Conservation (phyloP, 2,329 filamentous ascomycete genomes). For the Leptographium flavum region DNA sequence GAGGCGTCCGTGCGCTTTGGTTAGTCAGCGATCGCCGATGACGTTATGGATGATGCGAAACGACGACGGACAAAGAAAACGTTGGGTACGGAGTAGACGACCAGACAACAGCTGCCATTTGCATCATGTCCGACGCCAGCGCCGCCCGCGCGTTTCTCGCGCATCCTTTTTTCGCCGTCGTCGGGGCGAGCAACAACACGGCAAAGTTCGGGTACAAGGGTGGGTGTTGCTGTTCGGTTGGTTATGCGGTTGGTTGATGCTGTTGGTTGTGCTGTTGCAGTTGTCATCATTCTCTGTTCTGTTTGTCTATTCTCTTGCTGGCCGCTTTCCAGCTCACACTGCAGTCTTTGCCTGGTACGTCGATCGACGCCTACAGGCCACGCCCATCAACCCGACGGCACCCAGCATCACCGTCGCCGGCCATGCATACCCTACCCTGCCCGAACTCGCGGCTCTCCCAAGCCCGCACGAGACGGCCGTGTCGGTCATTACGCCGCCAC, state of each 20-base stretch:
- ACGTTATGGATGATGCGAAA: no score
- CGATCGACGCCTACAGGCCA: slow-evolving; percentile 57
- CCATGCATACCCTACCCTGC: slow-evolving; percentile 46
- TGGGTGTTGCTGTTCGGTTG: slow-evolving; percentile 21
- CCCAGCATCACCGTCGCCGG: slow-evolving; percentile 46
- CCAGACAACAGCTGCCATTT: background rate
- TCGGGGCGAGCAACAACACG: slow-evolving; percentile 74
- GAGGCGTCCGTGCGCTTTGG: background rate
- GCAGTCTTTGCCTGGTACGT: slow-evolving; percentile 86
- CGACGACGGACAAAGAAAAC: no score
- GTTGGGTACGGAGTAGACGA: no score
- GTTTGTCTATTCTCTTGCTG: background rate
- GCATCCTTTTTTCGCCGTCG: slow-evolving; percentile 69
- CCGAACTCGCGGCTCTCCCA: slow-evolving; percentile 50
- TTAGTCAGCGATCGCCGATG: no score
- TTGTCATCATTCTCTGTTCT: background rate
- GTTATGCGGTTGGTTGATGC: background rate
- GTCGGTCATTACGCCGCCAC: slow-evolving; percentile 77
- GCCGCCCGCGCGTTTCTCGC: slow-evolving; percentile 71
- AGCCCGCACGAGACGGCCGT: slow-evolving; percentile 58
- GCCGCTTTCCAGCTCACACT: background rate
- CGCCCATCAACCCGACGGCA: slow-evolving; percentile 67
- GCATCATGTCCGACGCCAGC: slow-evolving; percentile 46
- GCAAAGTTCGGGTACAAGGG: slow-evolving; percentile 82
- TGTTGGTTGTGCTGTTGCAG: background rate